A percentile compares a stretch with the other conserved stretches of the same genome.
Evolutionary conservation across 257 asterid genomes (phyloP).

Genomic region (Ilex asprella): DNA sequence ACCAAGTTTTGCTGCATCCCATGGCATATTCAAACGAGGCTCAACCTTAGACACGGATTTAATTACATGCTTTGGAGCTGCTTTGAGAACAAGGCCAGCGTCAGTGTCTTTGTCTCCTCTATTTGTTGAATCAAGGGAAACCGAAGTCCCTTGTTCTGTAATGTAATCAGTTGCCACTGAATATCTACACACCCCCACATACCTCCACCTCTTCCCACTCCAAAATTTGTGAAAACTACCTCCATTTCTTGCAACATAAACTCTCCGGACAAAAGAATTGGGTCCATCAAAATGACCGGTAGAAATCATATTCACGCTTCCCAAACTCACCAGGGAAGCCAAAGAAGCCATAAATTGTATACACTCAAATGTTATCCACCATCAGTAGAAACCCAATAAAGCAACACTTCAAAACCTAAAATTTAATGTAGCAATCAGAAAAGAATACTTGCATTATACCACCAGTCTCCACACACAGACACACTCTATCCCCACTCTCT

Average conservation of each 20-base stretch:
- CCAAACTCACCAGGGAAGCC: constrained; percentile 92
- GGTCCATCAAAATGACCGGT: constrained; percentile 73
- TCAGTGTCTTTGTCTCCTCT: constrained; percentile 40
- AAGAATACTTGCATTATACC: too few species aligned
- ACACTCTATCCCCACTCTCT: too few species aligned
- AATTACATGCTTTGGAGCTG: constrained; percentile 79
- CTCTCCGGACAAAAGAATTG: constrained; percentile 52
- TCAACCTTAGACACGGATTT: constrained; percentile 45
- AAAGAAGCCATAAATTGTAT: constrained; percentile 50
- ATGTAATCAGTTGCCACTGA: constrained; percentile 71
- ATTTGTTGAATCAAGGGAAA: constrained; percentile 67
- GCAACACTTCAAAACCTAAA: background rate
- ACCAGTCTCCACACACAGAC: background rate
- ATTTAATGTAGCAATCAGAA: constrained; percentile 5
- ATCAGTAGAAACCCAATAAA: constrained; percentile 17
- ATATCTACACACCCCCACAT: constrained; percentile 76
- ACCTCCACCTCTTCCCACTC: constrained; percentile 60
- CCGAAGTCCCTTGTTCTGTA: constrained; percentile 67
- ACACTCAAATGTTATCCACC: constrained; percentile 31
- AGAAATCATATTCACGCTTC: constrained; percentile 65
- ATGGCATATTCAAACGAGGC: constrained; percentile 28
- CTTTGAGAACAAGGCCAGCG: constrained; percentile 58
- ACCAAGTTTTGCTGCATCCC: constrained; percentile 34
- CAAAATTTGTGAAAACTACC: constrained; percentile 43
- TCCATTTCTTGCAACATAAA: constrained; percentile 41